phyloP scores from a whole-genome alignment of 2,329 filamentous ascomycete genomes.

The Fusarium napiforme region DNA sequence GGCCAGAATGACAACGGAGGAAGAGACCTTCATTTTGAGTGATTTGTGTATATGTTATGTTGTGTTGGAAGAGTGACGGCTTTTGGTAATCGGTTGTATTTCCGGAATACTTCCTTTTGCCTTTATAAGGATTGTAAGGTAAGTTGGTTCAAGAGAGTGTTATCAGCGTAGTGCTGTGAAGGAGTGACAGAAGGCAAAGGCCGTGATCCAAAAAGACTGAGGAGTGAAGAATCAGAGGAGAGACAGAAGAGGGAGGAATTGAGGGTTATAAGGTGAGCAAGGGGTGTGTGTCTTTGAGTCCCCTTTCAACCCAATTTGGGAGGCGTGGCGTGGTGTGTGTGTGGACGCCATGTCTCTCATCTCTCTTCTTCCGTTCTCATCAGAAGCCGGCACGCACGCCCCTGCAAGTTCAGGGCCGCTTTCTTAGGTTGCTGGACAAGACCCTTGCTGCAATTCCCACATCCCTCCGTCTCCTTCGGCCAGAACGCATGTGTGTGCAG shows the following conservation, averaged over 20 bases:
- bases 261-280: conserved; percentile 45
- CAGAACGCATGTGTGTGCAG: conserved; percentile 13
- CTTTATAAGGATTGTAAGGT: conserved; percentile 37
- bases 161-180: conserved; percentile 41
- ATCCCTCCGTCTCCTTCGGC: conserved; percentile 2
- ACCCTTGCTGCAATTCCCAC: conserved; percentile 26
- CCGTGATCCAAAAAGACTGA: conserved; percentile 37
- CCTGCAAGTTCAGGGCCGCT: conserved; percentile 2
- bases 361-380: conserved; percentile 15
- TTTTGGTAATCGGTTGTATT: conserved; percentile 34
- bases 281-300: conserved; percentile 38
- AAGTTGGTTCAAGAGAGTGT: conserved; percentile 43
- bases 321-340: conserved; percentile 30
- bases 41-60: conserved; percentile 18
- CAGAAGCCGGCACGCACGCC: conserved; percentile 19
- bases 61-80: conserved; percentile 6
- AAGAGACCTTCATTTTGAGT: conserved; percentile 56
- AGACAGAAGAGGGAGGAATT: conserved; percentile 38
- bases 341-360: conserved; percentile 36
- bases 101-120: conserved; percentile 41
- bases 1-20: conserved; percentile 51
- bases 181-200: conserved; percentile 44
- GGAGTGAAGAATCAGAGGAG: conserved; percentile 19
- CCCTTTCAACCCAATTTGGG: conserved; percentile 13
- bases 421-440: conserved; percentile 13